Conservation (phyloP, 805 yeast species). For the Kazachstania psychrophila region DNA sequence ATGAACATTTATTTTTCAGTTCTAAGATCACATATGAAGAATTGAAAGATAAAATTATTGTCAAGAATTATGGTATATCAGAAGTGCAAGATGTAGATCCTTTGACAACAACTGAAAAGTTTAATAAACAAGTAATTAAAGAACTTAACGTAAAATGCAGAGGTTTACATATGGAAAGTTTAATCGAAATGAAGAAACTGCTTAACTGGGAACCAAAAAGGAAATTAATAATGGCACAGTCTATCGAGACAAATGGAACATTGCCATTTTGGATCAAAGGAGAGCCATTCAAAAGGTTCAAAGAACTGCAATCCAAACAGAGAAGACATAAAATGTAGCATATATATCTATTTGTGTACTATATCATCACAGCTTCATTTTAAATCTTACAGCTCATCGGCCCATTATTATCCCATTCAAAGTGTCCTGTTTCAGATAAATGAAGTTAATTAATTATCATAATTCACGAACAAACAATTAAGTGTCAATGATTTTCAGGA, state of each 20-base stretch:
- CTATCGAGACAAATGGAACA: constrained; percentile 15
- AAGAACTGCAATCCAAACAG: constrained; percentile 9
- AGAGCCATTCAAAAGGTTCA: constrained; percentile 18
- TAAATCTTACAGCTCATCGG: no score
- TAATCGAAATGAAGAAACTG: constrained; percentile 35
- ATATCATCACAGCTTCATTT: no score
- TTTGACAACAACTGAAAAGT: constrained; percentile 30
- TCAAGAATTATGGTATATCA: constrained; percentile 39
- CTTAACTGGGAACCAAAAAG: constrained; percentile 1
- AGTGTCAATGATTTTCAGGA: no score
- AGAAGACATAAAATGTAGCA: constrained; percentile 14
- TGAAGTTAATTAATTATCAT: no score
- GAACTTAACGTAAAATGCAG: constrained; percentile 30
- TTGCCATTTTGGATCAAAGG: constrained; percentile 23
- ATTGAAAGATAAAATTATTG: constrained; percentile 52
- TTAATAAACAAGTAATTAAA: constrained; percentile 36
- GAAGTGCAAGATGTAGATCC: constrained; percentile 17
- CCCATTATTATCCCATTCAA: not conserved
- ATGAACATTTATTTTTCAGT: constrained; percentile 64
- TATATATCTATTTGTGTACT: not conserved
- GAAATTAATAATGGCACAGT: constrained; percentile 11
- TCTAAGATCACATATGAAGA: constrained; percentile 52
- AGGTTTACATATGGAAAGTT: constrained; percentile 31
- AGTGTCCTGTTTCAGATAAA: no score
- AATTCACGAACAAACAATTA: no score